Evolutionary conservation across 768 basidiomycete genomes (phyloP), one percentile per base, ranked within the genome.

Genomic region (Austroboletus festivus): DNA sequence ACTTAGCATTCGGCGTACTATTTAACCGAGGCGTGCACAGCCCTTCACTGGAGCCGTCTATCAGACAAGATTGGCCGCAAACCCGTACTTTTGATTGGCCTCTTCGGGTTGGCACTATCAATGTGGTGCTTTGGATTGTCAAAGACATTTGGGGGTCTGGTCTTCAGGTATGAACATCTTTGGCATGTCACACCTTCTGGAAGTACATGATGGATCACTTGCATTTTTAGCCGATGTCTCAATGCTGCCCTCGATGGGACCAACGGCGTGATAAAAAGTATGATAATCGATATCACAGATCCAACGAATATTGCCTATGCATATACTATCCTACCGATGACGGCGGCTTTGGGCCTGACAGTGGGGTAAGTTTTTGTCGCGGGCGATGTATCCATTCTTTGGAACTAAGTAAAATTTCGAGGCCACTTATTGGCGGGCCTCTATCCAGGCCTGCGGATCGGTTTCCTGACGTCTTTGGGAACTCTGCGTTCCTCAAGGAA

Each of bases 361-460:
- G 12, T 28, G 7, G 28, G 28, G 28, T 28, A 6, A 28, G 28
- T 28, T 28, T 28, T 28, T 28, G 12, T 28, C 28, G 12, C 28
- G n/a, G n/a, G 5, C 28, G 7, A 28, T 28, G 28, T 12, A 12
- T 28, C 5, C 7, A 28, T 4, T 5, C 38, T n/a, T 43, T 9
- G 18, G 11, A n/a, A n/a, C 44, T 60, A n/a, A 56, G 42, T 18
- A 5, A 38, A 20, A 20, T 6, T 28, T 22, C n/a, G 35, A 85
- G 87, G 0, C 85, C 88, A 10, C 62, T 87, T 34, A 73, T 87
- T 18, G 88, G 88, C 24, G 88, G 88, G 1, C 58, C 71, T 12
- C 65, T 89, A 21, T 78, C 83, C 11, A 76, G 68, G 30, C 88
- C 87, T 1, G 73, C 76, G 42, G 83, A 88, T 37, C 78, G 78